These are phyloP conservation scores for Ensete glaucum DNA, from an alignment of 176 grass and related monocot genomes.

Conservation along the genomic window DNA sequence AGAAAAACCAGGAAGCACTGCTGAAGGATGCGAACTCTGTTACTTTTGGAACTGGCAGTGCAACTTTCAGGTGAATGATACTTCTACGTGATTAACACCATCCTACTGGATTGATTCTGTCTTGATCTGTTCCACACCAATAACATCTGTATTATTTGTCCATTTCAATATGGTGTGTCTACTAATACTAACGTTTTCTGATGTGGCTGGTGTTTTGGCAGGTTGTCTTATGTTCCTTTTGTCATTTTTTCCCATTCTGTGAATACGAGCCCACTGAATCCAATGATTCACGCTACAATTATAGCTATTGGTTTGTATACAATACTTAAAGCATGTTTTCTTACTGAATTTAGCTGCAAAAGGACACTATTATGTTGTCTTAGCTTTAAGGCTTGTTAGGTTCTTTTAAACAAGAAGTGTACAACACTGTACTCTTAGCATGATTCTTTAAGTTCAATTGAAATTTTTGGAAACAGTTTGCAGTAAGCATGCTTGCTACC, in stretches of 20 bases:
- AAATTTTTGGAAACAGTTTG: too few species aligned
- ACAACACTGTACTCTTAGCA: too few species aligned
- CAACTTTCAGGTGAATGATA: slow-evolving; percentile 61
- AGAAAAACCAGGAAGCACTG: slow-evolving; percentile 49
- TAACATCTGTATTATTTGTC: background rate
- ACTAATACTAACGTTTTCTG: slow-evolving; percentile 7
- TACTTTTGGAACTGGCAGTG: slow-evolving; percentile 72
- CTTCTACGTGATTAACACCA: slow-evolving; percentile 13
- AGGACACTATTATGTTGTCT: background rate
- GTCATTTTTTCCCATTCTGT: slow-evolving; percentile 43
- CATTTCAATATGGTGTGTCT: background rate
- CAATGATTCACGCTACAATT: slow-evolving; percentile 50
- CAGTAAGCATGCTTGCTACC: too few species aligned
- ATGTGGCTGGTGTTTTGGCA: slow-evolving; percentile 19
- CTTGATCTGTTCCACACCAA: background rate
- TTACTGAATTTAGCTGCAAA: background rate
- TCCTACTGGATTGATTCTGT: background rate
- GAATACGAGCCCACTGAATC: slow-evolving; percentile 36
- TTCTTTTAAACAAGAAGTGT: too few species aligned
- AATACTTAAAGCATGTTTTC: background rate
- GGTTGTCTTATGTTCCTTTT: slow-evolving; percentile 64
- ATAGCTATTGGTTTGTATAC: slow-evolving; percentile 67
- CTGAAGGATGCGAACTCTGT: slow-evolving; percentile 58
- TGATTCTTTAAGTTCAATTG: too few species aligned
- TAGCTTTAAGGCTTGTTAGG: too few species aligned